phyloP scores from a whole-genome alignment of 2,329 filamentous ascomycete genomes.

The Exophiala sp. region DNA sequence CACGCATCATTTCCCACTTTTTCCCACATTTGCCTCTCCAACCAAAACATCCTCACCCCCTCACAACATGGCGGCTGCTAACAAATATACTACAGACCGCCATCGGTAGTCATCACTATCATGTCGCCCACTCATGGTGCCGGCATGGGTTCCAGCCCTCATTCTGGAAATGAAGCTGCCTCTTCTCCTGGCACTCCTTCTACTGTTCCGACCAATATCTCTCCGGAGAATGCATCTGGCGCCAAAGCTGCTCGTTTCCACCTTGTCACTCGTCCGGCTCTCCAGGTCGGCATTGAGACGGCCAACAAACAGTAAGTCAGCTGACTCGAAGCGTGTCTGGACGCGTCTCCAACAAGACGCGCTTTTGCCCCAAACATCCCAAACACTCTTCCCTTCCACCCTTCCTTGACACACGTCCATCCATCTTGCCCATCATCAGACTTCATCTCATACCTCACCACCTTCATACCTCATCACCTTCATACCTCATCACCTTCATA shows the following conservation, averaged over 20 bases:
- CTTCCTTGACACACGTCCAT: too few species aligned
- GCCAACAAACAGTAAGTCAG: background rate
- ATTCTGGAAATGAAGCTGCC: constrained; percentile 15
- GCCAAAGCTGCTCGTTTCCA: constrained; percentile 4
- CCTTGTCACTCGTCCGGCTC: background rate
- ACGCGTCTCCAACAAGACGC: background rate
- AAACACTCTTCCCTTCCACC: background rate
- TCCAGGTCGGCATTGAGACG: background rate
- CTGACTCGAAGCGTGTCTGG: background rate
- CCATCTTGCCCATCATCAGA: too few species aligned
- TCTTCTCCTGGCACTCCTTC: constrained; percentile 54
- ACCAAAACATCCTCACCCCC: background rate
- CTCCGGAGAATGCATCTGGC: constrained; percentile 48
- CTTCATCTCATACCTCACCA: background rate
- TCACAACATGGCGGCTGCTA: background rate
- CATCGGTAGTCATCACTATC: background rate
- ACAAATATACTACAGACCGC: background rate
- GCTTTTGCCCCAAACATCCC: background rate
- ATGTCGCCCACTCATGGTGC: constrained; percentile 15
- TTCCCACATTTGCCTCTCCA: too few species aligned
- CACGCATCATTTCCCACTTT: too few species aligned
- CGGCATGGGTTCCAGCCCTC: constrained; percentile 20
- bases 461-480: background rate
- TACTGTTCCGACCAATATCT: constrained; percentile 58
- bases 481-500: background rate